A percentile compares a stretch with the other conserved stretches of the same genome.
phyloP scores from a whole-genome alignment of 495 filamentous ascomycete species.

The Talaromyces proteolyticus region DNA sequence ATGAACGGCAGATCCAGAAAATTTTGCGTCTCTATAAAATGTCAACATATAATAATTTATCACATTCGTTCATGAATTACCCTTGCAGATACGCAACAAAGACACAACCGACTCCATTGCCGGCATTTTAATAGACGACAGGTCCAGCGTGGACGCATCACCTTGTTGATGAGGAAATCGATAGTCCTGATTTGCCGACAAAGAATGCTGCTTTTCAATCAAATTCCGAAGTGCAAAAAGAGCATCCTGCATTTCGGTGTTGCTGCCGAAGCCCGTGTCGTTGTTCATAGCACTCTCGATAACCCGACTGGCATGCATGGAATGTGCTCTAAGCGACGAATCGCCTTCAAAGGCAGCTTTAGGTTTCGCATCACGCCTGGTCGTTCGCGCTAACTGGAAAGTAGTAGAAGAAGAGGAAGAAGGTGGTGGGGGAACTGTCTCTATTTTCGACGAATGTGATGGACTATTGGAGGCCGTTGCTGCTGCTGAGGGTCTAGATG shows the following conservation, averaged over 20 bases:
- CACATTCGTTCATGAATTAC: conserved; percentile 14
- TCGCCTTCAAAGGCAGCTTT: conserved; percentile 53
- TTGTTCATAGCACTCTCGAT: conserved; percentile 54
- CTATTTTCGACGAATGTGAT: conserved; percentile 16
- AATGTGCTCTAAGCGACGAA: conserved; percentile 56
- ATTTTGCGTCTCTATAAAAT: conserved; percentile 10
- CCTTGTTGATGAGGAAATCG: conserved; percentile 36
- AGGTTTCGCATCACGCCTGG: background rate
- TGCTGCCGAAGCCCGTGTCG: conserved; percentile 39
- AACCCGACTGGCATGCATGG: conserved; percentile 57
- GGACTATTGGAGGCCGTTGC: conserved; percentile 5
- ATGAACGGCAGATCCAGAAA: conserved; percentile 26
- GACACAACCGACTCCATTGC: conserved; percentile 44
- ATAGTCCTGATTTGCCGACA: conserved; percentile 28
- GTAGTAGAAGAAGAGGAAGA: no score
- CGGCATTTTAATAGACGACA: conserved; percentile 49
- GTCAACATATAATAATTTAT: conserved; percentile 4
- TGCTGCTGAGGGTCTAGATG: background rate
- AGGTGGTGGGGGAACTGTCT: no score
- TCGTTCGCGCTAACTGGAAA: no score
- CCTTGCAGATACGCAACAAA: conserved; percentile 44
- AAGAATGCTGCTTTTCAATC: conserved; percentile 36
- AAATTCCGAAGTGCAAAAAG: conserved; percentile 48
- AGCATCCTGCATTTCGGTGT: conserved; percentile 49
- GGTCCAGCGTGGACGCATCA: conserved; percentile 26